Evolutionary conservation across 371 early-diverging fungal species (phyloP).

Genomic region (Phascolomyces articulosus): DNA sequence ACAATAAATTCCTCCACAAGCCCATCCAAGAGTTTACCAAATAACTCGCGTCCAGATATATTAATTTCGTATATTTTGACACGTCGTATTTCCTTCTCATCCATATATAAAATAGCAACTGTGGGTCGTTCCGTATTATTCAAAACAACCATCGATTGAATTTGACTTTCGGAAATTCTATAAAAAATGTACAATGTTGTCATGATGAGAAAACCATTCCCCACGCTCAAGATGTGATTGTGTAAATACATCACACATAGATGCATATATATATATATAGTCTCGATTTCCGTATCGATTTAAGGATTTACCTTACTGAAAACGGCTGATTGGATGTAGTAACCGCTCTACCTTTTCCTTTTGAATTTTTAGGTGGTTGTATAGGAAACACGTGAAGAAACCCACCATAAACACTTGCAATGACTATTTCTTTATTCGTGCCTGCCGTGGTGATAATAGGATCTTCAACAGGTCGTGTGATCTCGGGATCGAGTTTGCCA

Average conservation of each 20-base stretch:
- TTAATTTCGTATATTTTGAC: constrained; percentile 66
- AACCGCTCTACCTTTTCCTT: constrained; percentile 33
- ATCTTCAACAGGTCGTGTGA: constrained; percentile 46
- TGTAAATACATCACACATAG: too few relatives aligned
- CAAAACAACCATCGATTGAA: constrained; percentile 65
- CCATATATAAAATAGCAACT: constrained; percentile 71
- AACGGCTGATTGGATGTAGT: constrained; percentile 19
- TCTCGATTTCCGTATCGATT: too few relatives aligned
- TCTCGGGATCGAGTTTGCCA: constrained; percentile 50
- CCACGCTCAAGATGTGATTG: too few relatives aligned
- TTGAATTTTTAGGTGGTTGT: constrained; percentile 41
- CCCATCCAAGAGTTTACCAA: constrained; percentile 9
- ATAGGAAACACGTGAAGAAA: constrained; percentile 30
- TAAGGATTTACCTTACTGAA: constrained; percentile 23
- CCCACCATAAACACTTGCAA: constrained; percentile 62
- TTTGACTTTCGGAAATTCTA: constrained; percentile 69
- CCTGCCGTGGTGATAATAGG: constrained; percentile 47
- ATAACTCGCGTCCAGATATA: constrained; percentile 42
- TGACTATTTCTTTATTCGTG: constrained; percentile 40
- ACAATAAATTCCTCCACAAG: constrained; percentile 44
- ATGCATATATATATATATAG: too few relatives aligned
- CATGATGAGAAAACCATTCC: too few relatives aligned
- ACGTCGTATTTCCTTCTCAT: constrained; percentile 58
- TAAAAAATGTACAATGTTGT: background rate
- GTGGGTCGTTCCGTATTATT: constrained; percentile 42